A percentile compares a stretch with the other conserved stretches of the same genome.
Evolutionary conservation across 371 early-diverging fungal genomes (phyloP).

Genomic region (Mucor irregularis): DNA sequence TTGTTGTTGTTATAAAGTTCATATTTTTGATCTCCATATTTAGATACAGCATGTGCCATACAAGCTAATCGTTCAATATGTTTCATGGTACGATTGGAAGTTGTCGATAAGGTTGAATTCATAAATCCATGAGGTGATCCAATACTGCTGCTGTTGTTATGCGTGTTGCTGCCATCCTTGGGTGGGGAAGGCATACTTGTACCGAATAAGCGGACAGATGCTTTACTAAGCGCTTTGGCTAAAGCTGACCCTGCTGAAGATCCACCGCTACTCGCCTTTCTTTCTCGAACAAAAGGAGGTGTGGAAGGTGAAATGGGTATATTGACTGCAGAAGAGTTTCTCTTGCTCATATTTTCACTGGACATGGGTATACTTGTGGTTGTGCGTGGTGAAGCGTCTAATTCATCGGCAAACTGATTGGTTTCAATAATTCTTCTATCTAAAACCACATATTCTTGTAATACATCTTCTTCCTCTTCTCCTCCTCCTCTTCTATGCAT

Average conservation of each 20-base stretch:
- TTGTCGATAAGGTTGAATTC: conserved; percentile 4
- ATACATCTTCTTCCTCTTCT: conserved; percentile 57
- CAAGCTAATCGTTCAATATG: conserved; percentile 59
- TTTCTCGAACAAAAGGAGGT: conserved; percentile 42
- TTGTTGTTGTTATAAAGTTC: conserved; percentile 24
- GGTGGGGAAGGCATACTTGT: conserved; percentile 54
- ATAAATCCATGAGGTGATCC: conserved; percentile 41
- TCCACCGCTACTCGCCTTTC: conserved; percentile 37
- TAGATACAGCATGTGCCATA: conserved; percentile 65
- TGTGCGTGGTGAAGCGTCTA: background rate
- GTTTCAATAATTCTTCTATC: conserved; percentile 83
- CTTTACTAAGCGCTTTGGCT: conserved; percentile 62
- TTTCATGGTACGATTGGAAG: conserved; percentile 32
- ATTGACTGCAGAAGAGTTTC: conserved; percentile 23
- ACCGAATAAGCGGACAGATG: conserved; percentile 62
- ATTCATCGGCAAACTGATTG: conserved; percentile 81
- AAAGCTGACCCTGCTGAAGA: conserved; percentile 52
- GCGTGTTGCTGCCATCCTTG: conserved; percentile 3
- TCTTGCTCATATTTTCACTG: background rate
- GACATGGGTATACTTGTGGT: background rate
- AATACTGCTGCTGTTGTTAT: background rate
- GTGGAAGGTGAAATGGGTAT: conserved; percentile 37
- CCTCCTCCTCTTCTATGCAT: background rate
- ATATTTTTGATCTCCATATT: conserved; percentile 64
- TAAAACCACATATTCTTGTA: conserved; percentile 85